These are phyloP conservation scores for Adansonia grandidieri DNA, from an alignment of 441 rosid genomes.

Conservation along the genomic window DNA sequence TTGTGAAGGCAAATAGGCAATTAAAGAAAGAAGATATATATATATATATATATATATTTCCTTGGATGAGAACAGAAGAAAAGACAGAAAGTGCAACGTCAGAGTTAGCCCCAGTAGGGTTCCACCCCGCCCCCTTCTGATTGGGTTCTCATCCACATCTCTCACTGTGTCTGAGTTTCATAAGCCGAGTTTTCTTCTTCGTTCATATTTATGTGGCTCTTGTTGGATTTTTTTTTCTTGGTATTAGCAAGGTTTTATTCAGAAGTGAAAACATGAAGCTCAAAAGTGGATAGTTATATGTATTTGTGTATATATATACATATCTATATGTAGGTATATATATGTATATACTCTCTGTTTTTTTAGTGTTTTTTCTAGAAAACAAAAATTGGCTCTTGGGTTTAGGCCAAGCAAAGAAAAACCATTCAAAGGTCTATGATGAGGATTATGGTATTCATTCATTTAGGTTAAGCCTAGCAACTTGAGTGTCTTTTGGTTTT, in stretches of 20 bases:
- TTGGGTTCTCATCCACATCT: constrained; percentile 50
- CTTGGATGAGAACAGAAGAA: constrained; percentile 51
- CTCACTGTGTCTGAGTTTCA: constrained; percentile 33
- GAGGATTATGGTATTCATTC: constrained; percentile 14
- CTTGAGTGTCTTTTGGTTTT: neutral
- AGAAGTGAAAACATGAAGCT: constrained; percentile 28
- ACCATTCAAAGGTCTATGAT: constrained; percentile 22
- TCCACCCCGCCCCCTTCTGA: constrained; percentile 22
- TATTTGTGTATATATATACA: no score
- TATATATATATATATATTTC: constrained; percentile 27
- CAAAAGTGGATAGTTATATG: constrained; percentile 28
- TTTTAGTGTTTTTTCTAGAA: neutral
- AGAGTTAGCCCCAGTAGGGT: constrained; percentile 59
- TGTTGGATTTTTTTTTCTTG: constrained; percentile 48
- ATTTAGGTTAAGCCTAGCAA: constrained; percentile 13
- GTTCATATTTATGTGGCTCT: constrained; percentile 44
- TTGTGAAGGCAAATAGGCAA: constrained; percentile 37
- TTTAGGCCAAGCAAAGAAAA: constrained; percentile 63
- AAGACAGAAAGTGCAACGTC: constrained; percentile 84
- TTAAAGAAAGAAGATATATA: constrained; percentile 41
- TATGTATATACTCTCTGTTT: no score
- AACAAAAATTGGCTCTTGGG: constrained; percentile 60
- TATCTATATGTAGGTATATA: no score
- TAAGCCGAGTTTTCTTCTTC: constrained; percentile 32
- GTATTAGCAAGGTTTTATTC: constrained; percentile 27